Evolutionary conservation across 257 asterid genomes (phyloP), one percentile per base, ranked within the genome.

Genomic region (Salvia rosmarinus): DNA sequence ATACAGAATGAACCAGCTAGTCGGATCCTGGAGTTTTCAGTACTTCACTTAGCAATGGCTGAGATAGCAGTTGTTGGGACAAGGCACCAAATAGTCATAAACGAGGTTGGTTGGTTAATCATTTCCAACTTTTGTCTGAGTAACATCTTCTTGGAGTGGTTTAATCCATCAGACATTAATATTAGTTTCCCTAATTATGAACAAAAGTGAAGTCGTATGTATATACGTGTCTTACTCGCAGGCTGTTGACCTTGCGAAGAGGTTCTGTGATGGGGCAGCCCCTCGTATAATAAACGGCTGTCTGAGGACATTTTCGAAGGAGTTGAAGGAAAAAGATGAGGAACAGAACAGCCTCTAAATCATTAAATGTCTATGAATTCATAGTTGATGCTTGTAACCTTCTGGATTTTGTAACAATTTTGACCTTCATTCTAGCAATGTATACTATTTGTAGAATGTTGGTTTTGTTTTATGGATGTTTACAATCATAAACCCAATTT

Each of bases 231-330:
- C n/a, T 72, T 64, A 69, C 28, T n/a, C 71, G 76, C 62, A 93
- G 98, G 98, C 97, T 42, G 95, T 94, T 76, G 98, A 91, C 81
- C 96, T 94, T 75, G 97, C 97, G 2, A 94, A 94, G 81, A 84
- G 98, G 56, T 94, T 89, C 87, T 94, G 98, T 74, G 98, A 91
- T 63, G 98, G 98, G 77, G 83, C 95, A 34, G 97, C 97, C 6
- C 98, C 97, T 67, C 98, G 98, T 7, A 44, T 89, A 50, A 75
- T 94, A 72, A 94, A 94, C 74, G 98, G 97, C 25, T 94, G 97
- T 71, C 88, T 91, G 72, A 77, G 96, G 79, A 89, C 90, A 71
- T 89, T 84, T 70, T 47, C 87, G 58, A 81, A 79, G 77, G 86
- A 85, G 52, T 73, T 71, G 57, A 81, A 72, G 60, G 75, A 25